phyloP scores from a whole-genome alignment of 2,329 filamentous ascomycete species.

The Graphium sp. region DNA sequence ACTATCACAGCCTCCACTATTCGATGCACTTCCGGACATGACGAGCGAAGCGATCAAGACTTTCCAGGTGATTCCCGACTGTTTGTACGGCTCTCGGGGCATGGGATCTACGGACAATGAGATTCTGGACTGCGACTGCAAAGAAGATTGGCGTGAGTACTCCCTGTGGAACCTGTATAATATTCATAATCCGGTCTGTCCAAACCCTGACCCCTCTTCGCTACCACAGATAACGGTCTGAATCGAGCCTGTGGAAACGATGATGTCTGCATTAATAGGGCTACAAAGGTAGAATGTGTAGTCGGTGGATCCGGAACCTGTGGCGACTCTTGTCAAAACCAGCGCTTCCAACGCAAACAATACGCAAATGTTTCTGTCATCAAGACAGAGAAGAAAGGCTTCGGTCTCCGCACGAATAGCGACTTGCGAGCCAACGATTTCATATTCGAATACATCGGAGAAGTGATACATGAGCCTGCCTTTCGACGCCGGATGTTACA shows the following conservation, averaged over 20 bases:
- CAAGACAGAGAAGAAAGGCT: conserved; percentile 96
- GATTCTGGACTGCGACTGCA: conserved; percentile 84
- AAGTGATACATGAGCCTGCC: conserved; percentile 85
- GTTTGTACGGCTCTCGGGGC: conserved; percentile 80
- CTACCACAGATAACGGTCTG: conserved; percentile 31
- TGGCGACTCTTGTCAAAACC: conserved; percentile 77
- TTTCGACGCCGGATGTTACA: conserved; percentile 83
- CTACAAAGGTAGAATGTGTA: conserved; percentile 93
- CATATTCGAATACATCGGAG: conserved; percentile 95
- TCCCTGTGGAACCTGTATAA: conserved; percentile 4
- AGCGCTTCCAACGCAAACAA: conserved; percentile 79
- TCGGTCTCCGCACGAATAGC: conserved; percentile 68
- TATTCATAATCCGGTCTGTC: conserved; percentile 3
- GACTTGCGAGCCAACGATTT: conserved; percentile 74
- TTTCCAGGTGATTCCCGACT: conserved; percentile 71
- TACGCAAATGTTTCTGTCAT: conserved; percentile 90
- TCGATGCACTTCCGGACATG: conserved; percentile 58
- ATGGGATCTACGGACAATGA: conserved; percentile 85
- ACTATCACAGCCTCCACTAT: conserved; percentile 47
- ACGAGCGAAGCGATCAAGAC: conserved; percentile 58
- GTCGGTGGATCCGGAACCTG: conserved; percentile 65
- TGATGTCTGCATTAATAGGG: conserved; percentile 95
- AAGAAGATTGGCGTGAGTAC: conserved; percentile 82
- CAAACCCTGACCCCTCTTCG: neutral
- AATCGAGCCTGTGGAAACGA: conserved; percentile 91